Percentiles rank a stretch among this genome's conserved stretches.
These are phyloP conservation scores for Colletotrichum abscissum DNA, from an alignment of 2,329 filamentous ascomycete species.

Conservation along the genomic window DNA sequence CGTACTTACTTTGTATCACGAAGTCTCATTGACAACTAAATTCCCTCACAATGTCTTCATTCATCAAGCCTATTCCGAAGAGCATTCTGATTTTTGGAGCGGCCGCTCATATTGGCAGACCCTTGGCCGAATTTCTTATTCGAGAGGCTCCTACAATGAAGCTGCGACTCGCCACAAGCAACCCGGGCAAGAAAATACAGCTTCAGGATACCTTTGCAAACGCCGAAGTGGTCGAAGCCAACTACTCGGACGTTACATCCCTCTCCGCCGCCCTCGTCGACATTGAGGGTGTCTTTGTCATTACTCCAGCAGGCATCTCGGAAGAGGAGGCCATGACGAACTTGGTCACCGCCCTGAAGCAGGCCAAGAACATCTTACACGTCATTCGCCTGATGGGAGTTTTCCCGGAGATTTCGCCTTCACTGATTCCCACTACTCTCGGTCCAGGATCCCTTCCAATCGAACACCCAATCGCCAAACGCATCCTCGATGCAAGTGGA, in stretches of 20 bases:
- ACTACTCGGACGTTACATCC: background rate
- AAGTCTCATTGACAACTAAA: no score
- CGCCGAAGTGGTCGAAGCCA: background rate
- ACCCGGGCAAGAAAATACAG: background rate
- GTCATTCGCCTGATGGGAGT: conserved; percentile 2
- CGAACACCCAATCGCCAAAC: conserved; percentile 4
- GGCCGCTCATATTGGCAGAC: conserved; percentile 5
- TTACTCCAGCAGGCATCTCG: background rate
- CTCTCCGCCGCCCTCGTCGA: background rate
- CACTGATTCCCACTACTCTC: background rate
- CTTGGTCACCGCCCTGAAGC: background rate
- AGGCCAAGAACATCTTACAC: background rate
- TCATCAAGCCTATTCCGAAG: background rate
- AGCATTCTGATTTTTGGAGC: conserved; percentile 13
- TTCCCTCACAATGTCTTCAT: background rate
- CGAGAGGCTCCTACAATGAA: background rate
- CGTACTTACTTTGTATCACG: no score
- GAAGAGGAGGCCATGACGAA: conserved; percentile 1
- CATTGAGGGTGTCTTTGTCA: conserved; percentile 8
- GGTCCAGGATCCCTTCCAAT: background rate
- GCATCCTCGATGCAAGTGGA: conserved; percentile 6
- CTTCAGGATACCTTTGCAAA: background rate
- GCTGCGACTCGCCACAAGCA: conserved; percentile 12
- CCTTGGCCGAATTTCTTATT: background rate
- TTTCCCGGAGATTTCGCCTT: conserved; percentile 4